Percentiles rank a stretch among this genome's conserved stretches.
Evolutionary conservation across 495 filamentous ascomycete species (phyloP).

Genomic region (Penicillium fimorum): DNA sequence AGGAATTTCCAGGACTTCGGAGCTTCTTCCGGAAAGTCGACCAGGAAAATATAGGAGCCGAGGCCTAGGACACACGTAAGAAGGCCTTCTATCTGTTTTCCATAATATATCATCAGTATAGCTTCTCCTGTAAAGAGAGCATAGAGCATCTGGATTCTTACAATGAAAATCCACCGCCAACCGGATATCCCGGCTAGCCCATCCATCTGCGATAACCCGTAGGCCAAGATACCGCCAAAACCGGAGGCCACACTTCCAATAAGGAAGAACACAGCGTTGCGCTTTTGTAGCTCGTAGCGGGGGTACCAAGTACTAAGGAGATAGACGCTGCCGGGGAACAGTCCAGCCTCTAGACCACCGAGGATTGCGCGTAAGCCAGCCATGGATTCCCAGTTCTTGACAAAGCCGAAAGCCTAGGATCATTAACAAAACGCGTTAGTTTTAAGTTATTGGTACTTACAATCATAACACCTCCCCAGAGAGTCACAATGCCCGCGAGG

Average conservation of each 20-base stretch:
- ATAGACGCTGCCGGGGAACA: slow-evolving; percentile 56
- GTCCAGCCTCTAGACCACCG: slow-evolving; percentile 59
- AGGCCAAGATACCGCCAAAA: slow-evolving; percentile 60
- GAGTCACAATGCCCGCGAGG: no score
- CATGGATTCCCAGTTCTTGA: no score
- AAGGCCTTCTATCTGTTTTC: slow-evolving; percentile 36
- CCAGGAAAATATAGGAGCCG: slow-evolving; percentile 43
- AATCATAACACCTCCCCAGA: no score
- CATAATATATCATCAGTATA: background rate
- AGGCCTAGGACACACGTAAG: slow-evolving; percentile 36
- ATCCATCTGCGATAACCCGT: slow-evolving; percentile 53
- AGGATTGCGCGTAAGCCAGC: no score
- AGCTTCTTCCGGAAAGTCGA: slow-evolving; percentile 50
- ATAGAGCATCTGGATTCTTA: no score
- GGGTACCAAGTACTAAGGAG: slow-evolving; percentile 58
- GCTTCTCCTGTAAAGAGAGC: no score
- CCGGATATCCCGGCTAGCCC: slow-evolving; percentile 43
- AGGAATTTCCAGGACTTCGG: slow-evolving; percentile 47
- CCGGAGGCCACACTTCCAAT: slow-evolving; percentile 52
- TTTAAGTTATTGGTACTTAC: no score
- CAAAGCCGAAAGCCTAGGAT: no score
- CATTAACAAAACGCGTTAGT: no score
- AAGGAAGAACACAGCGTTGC: slow-evolving; percentile 55
- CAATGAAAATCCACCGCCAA: slow-evolving; percentile 60
- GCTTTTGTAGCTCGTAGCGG: slow-evolving; percentile 54